Conservation (phyloP, 345 rosid species). For the Syzygium aromaticum region DNA sequence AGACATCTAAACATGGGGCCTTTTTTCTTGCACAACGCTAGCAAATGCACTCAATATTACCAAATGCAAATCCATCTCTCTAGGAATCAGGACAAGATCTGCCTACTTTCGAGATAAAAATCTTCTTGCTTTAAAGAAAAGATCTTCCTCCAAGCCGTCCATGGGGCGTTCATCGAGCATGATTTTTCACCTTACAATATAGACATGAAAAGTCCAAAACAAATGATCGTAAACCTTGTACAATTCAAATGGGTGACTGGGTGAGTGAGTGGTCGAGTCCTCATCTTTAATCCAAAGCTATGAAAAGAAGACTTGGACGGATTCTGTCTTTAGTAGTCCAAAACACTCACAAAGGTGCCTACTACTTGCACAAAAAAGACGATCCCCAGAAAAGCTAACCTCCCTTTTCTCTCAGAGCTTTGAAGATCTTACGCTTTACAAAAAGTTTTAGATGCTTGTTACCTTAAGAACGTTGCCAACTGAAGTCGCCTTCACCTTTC, state of each 20-base stretch:
- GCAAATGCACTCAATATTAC: not conserved
- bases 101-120: not conserved
- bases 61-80: not conserved
- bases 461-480: not conserved
- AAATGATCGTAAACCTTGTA: not conserved
- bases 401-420: not conserved
- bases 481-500: not conserved
- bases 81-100: not conserved
- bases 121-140: not conserved
- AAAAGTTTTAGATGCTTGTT: not conserved
- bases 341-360: not conserved
- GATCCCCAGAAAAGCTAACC: not conserved
- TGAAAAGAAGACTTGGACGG: not conserved
- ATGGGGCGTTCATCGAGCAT: not conserved
- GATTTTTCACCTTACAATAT: not conserved
- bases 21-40: not conserved
- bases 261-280: not conserved
- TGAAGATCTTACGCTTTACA: not conserved
- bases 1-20: not conserved
- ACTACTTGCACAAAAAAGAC: not conserved
- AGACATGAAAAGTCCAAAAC: not conserved
- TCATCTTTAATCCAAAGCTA: not conserved
- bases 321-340: not conserved
- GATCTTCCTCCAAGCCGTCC: not conserved
- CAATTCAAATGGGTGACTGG: not conserved